Conservation (phyloP, 2,329 filamentous ascomycete genomes). For the Bipolaris cookei region DNA sequence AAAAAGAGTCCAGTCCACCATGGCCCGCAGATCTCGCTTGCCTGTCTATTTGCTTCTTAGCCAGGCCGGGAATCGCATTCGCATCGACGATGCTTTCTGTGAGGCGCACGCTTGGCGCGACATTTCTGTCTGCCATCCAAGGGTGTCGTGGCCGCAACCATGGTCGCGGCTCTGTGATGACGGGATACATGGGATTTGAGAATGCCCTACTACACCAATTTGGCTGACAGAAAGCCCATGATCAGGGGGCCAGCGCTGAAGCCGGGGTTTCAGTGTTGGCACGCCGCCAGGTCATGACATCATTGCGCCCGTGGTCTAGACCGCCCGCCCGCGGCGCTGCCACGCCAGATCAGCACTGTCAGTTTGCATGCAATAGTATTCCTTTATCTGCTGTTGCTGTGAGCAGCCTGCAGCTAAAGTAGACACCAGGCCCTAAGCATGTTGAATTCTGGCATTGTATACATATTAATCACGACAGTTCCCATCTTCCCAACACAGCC, state of each 20-base stretch:
- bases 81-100: neutral
- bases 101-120: neutral
- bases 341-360: neutral
- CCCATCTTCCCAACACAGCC: too few species aligned
- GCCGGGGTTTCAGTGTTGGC: slow-evolving; percentile 1
- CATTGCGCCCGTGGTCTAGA: slow-evolving; percentile 4
- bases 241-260: neutral
- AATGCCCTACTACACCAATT: neutral
- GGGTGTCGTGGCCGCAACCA: neutral
- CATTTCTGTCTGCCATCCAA: neutral
- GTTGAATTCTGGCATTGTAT: neutral
- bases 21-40: neutral
- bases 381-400: neutral
- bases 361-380: neutral
- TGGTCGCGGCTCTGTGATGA: slow-evolving; percentile 2
- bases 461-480: neutral
- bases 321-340: neutral
- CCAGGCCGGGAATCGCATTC: neutral
- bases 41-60: neutral
- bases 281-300: slow-evolving; percentile 1
- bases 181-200: slow-evolving; percentile 9
- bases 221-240: neutral
- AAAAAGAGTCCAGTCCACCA: neutral
- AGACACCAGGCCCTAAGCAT: neutral
- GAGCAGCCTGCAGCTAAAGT: neutral